Base-by-base conservation (phyloP, 148 eudicot species). In the Rhododendron ferrugineum region DNA sequence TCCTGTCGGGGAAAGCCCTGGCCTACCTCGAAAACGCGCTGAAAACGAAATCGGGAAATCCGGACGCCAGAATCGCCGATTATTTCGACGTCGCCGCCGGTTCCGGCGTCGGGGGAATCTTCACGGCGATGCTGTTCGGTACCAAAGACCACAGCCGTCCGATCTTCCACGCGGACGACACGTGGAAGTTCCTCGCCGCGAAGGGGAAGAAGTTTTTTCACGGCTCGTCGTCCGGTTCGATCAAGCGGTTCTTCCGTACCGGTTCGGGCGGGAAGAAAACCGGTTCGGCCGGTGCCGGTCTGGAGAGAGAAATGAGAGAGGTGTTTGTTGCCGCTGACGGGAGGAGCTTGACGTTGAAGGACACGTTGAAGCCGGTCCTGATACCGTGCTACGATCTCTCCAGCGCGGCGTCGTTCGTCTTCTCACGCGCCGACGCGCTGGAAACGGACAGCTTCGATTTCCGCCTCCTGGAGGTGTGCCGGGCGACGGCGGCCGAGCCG, bases 41-140 rank as follows among this genome's bases (percentile, higher is more conserved):
- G 26, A 90, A 89, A 80, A 83, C 44, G 0, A 94, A 93, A 79
- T 93, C 98, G 7, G 98, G 98, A 4, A 86, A 94, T 77, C 93
- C 92, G 0, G 92, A 92, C 85, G 96, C 98, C 4, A 87, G 93
- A 87, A 90, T 96, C 82, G 95, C 98, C 16, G 98, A 96, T 83
- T 96, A 89, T 62, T 93, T 96, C 85, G 98, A 96, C 86, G 93
- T 96, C 13, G 94, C 94, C 4, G 95, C 95, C 44, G 98, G 98
- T 0, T 79, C 95, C 37, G 98, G 98, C 42, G 90, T 93, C 60
- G 98, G 98, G 11, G 98, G 96, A 0, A 91, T 96, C 0, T 94
- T 94, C 84, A 87, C 98, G 20, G 92, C 96, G 62, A 96, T 96
- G 98, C 91, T 96, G 0, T 96, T 96, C 81, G 94, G 89, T 0